phyloP scores from a whole-genome alignment of 106 monocot genomes.

The Hemerocallis citrina region DNA sequence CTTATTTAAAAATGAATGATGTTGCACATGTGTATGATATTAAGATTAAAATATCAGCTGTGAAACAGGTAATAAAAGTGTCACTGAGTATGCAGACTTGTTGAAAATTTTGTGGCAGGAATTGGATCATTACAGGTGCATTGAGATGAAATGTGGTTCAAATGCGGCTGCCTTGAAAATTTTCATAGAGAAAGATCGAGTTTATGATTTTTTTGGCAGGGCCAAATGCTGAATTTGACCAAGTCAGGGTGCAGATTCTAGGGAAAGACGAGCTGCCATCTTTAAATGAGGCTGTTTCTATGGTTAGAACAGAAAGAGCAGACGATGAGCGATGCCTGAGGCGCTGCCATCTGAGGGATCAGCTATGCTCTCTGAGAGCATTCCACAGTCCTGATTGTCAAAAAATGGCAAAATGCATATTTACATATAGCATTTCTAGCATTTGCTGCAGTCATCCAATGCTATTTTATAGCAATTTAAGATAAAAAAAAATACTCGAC shows the following conservation, averaged over 20 bases:
- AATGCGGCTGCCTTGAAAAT: neutral
- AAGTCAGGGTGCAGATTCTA: neutral
- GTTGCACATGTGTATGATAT: neutral
- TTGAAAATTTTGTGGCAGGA: neutral
- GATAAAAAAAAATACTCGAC: too few relatives aligned
- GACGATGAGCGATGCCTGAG: neutral
- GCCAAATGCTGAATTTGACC: neutral
- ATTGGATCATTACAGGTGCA: neutral
- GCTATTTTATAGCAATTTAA: too few relatives aligned
- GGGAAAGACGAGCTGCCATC: constrained; percentile 1
- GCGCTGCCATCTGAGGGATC: neutral
- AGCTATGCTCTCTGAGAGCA: neutral
- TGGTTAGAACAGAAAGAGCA: neutral
- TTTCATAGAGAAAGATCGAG: neutral
- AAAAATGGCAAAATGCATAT: too few relatives aligned
- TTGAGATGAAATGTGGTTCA: neutral
- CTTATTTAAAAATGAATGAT: neutral
- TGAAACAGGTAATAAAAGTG: neutral
- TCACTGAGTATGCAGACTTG: neutral
- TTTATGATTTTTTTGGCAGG: constrained; percentile 9
- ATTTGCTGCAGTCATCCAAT: too few relatives aligned
- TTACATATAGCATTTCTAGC: too few relatives aligned
- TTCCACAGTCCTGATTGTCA: too few relatives aligned
- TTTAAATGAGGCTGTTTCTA: neutral
- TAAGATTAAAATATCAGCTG: neutral